phyloP scores from a whole-genome alignment of 192 early-diverging fungal species.

The Cetraspora pellucida region DNA sequence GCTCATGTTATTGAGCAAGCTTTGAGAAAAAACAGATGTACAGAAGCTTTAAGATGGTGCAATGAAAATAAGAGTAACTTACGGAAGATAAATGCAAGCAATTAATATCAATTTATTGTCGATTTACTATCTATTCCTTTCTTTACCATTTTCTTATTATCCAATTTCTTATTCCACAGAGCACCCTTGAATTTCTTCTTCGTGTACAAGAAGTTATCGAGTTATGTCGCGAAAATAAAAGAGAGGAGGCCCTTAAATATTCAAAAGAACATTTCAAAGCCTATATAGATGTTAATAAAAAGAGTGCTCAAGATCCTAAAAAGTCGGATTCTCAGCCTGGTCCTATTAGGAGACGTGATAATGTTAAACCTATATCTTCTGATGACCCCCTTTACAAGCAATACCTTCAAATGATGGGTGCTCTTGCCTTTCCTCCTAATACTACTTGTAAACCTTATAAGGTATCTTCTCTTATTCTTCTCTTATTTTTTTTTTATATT shows the following conservation, averaged over 20 bases:
- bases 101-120: not conserved
- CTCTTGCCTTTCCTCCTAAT: slow-evolving; percentile 79
- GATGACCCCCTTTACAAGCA: not conserved
- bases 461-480: too few species aligned
- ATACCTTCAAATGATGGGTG: slow-evolving; percentile 72
- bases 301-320: slow-evolving; percentile 64
- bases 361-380: not conserved
- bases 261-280: slow-evolving; percentile 80
- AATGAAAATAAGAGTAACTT: slow-evolving; percentile 86
- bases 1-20: slow-evolving; percentile 80
- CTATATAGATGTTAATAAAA: slow-evolving; percentile 75
- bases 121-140: not conserved
- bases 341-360: not conserved
- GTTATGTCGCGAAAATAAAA: slow-evolving; percentile 66
- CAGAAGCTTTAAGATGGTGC: slow-evolving; percentile 92
- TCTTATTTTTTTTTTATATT: too few species aligned
- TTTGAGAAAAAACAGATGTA: slow-evolving; percentile 60
- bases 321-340: not conserved
- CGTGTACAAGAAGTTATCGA: slow-evolving; percentile 95
- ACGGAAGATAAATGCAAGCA: slow-evolving; percentile 83
- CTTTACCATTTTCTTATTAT: not conserved
- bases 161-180: slow-evolving; percentile 51
- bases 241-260: slow-evolving; percentile 80
- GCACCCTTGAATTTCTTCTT: slow-evolving; percentile 95
- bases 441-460: slow-evolving; percentile 85